phyloP scores from a whole-genome alignment of 1,284 basidiomycete genomes.

The Peniophora sp. region DNA sequence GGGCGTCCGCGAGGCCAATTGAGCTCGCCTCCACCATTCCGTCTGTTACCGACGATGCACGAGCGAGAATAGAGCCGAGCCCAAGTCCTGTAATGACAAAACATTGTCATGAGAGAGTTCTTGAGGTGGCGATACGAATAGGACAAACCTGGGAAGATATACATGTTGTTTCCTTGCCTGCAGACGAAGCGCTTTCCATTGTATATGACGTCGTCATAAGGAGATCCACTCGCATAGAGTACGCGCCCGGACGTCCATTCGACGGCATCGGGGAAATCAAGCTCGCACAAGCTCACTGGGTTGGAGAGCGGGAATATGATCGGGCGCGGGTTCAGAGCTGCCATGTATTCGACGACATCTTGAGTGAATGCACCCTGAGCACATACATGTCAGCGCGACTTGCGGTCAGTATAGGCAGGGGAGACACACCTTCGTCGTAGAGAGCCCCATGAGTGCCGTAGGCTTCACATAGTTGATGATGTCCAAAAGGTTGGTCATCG shows the following conservation, averaged over 20 bases:
- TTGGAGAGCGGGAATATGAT: constrained; percentile 98
- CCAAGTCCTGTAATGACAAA: constrained; percentile 52
- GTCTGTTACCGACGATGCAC: constrained; percentile 62
- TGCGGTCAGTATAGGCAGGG: constrained; percentile 1
- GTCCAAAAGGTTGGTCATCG: constrained; percentile 70
- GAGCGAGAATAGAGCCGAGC: constrained; percentile 68
- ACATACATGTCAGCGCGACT: constrained; percentile 6
- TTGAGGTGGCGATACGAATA: constrained; percentile 8
- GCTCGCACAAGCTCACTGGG: constrained; percentile 80
- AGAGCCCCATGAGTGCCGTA: constrained; percentile 87
- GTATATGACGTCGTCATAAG: constrained; percentile 68
- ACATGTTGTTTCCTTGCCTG: constrained; percentile 92
- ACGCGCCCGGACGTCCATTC: constrained; percentile 65
- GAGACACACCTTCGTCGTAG: constrained; percentile 60
- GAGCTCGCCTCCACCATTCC: constrained; percentile 77
- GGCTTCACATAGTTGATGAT: constrained; percentile 85
- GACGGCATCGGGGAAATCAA: constrained; percentile 82
- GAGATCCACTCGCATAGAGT: constrained; percentile 88
- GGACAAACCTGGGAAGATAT: constrained; percentile 57
- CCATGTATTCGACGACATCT: constrained; percentile 75
- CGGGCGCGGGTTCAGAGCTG: constrained; percentile 77
- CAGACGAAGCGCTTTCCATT: constrained; percentile 62
- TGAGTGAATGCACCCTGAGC: constrained; percentile 69
- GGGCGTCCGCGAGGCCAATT: constrained; percentile 70
- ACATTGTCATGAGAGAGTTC: constrained; percentile 12